Evolutionary conservation across 1,139 yeast genomes (phyloP), one percentile per base, ranked within the genome.

Genomic region (Diutina ranongensis): DNA sequence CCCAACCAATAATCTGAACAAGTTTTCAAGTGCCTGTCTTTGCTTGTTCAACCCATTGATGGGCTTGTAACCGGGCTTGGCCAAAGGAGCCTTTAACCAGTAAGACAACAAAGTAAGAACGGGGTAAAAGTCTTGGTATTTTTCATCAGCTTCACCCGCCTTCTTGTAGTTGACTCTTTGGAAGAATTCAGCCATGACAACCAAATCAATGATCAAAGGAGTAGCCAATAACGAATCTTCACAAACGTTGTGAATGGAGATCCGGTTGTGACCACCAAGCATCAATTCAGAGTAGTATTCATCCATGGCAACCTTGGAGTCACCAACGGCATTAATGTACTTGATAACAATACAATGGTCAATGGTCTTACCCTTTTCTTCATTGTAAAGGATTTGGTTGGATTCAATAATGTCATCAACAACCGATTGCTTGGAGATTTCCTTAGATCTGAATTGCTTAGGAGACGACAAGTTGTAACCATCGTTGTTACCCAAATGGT

Each of bases 281-380:
- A 89, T 88, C 62, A 89, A 79, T 67, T 89, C 97, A 50, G 94
- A 83, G 71, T 88, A 87, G 68, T 89, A 89, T 71, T 89, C 97
- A 65, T 89, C 97, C 97, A 89, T 89, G 0, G 97, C 97, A 52
- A 89, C 96, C 74, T 89, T 89, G 54, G 94, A 81, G 65, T 89
- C 97, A 44, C 95, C 95, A 47, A 89, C 97, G 9, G 97, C 97
- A 50, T 86, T 84, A 60, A 89, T 70, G 64, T 89, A 88, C 70
- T 89, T 89, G 71, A 89, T 89, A 52, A 89, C 97, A 63, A 89
- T 88, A 67, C 95, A 84, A 67, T 89, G 97, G 60, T 89, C 97
- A 52, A 89, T 84, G 51, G 74, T 76, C 55, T 79, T 76, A 49
- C 95, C 95, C 44, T 71, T 62, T 64, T 84, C 81, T 50, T 85